Percentiles rank a stretch among this genome's conserved stretches.
Conservation (phyloP, 192 early-diverging fungal genomes). For the Backusella psychrophila region DNA sequence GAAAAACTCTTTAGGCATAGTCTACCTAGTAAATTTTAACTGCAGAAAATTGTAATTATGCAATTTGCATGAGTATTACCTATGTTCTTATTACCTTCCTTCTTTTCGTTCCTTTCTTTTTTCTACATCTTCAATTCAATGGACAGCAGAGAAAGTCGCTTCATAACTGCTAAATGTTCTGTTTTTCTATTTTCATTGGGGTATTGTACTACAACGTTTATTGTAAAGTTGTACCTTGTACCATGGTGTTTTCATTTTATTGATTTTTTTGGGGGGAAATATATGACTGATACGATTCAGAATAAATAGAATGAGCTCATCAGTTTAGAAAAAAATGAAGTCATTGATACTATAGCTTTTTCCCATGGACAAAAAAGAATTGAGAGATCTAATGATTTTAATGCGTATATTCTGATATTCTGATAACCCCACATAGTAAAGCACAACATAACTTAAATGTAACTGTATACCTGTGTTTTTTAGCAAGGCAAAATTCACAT, state of each 20-base stretch:
- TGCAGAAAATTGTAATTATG: background rate
- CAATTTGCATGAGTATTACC: background rate
- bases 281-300: background rate
- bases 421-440: background rate
- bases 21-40: background rate
- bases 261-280: background rate
- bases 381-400: background rate
- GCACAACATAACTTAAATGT: background rate
- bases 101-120: background rate
- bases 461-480: background rate
- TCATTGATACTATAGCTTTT: background rate
- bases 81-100: background rate
- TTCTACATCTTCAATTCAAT: background rate
- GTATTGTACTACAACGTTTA: background rate
- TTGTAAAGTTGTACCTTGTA: background rate
- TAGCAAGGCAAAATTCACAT: background rate
- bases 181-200: background rate
- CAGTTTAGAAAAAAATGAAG: background rate
- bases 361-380: slow-evolving; percentile 4
- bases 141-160: background rate
- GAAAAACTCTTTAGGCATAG: background rate
- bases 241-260: background rate
- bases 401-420: background rate
- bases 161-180: background rate
- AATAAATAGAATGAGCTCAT: background rate